A percentile compares a stretch with the other conserved stretches of the same genome.
Evolutionary conservation across 1,139 yeast genomes (phyloP).

Genomic region (Candida neerlandica): DNA sequence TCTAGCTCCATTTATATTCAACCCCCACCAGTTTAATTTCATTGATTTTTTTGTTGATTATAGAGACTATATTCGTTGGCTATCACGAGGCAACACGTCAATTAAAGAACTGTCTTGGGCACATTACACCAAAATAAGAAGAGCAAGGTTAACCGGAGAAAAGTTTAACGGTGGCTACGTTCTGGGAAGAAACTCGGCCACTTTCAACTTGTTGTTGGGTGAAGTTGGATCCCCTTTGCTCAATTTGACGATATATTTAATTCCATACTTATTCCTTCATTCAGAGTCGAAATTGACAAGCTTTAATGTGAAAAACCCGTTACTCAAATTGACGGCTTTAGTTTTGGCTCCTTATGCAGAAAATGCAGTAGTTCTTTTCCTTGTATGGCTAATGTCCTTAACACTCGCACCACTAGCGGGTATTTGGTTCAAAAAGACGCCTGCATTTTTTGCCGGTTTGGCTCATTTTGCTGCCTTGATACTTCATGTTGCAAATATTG

Average conservation of each 20-base stretch:
- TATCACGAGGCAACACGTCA: slow-evolving; percentile 61
- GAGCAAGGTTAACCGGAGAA: slow-evolving; percentile 70
- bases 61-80: slow-evolving; percentile 65
- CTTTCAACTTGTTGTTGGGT: slow-evolving; percentile 50
- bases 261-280: slow-evolving; percentile 63
- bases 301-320: slow-evolving; percentile 53
- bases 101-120: slow-evolving; percentile 63
- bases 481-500: slow-evolving; percentile 56
- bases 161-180: slow-evolving; percentile 30
- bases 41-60: slow-evolving; percentile 75
- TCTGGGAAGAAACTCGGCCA: slow-evolving; percentile 28
- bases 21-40: slow-evolving; percentile 82
- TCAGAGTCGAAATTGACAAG: slow-evolving; percentile 63
- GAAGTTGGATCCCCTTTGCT: slow-evolving; percentile 56
- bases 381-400: slow-evolving; percentile 51
- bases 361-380: slow-evolving; percentile 45
- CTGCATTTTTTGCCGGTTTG: slow-evolving; percentile 48
- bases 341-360: slow-evolving; percentile 55
- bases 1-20: slow-evolving; percentile 78
- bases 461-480: slow-evolving; percentile 58
- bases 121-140: slow-evolving; percentile 48
- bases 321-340: slow-evolving; percentile 53
- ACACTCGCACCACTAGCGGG: slow-evolving; percentile 47
- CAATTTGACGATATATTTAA: slow-evolving; percentile 41
- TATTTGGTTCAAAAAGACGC: slow-evolving; percentile 36